Evolutionary conservation across 805 yeast genomes (phyloP), one percentile per base, ranked within the genome.

Genomic region (Komagataella mondaviorum): DNA sequence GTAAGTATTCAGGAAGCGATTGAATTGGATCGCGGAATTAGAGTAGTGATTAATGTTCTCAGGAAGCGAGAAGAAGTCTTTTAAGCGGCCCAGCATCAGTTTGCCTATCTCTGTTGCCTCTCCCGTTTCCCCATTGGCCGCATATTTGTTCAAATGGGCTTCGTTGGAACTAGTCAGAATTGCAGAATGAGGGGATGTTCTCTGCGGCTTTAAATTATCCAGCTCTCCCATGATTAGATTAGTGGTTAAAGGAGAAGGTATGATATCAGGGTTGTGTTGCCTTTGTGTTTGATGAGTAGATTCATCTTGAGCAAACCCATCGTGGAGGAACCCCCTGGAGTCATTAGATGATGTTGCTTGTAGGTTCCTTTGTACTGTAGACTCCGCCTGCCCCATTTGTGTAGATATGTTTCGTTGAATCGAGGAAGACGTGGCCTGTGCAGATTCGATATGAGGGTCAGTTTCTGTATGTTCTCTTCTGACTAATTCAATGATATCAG

Each of bases 401-500:
- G 39, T 7, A 24, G 36, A 30, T 10, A 30, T 30, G 39, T 30
- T 30, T 12, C 14, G 39, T 14, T 30, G 39, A 30, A 30, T 30
- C 14, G 47, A 45, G 14, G 23, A 14, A 7, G 47, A 22, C 8
- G 47, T 6, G n/a, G 47, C n/a, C 23, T 45, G 23, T 7, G 12
- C 30, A 4, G 17, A 17, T 6, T 46, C 51, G 16, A 17, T 24
- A 14, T 46, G 46, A 3, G 23, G 18, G 4, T 43, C 17, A 20
- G 16, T 49, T 16, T 46, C 45, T 22, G n/a, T 22, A 12, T 54
- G 48, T 51, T 57, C 61, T 12, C 58, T 52, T 51, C 55, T 61
- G 17, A 63, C 67, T 2, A 62, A 51, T 6, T 44, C 47, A 7
- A 64, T 62, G 23, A 70, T 66, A 43, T 69, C 73, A n/a, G 55